A percentile compares a stretch with the other conserved stretches of the same genome.
Evolutionary conservation across 441 rosid genomes (phyloP).

Genomic region (Viola pubescens): DNA sequence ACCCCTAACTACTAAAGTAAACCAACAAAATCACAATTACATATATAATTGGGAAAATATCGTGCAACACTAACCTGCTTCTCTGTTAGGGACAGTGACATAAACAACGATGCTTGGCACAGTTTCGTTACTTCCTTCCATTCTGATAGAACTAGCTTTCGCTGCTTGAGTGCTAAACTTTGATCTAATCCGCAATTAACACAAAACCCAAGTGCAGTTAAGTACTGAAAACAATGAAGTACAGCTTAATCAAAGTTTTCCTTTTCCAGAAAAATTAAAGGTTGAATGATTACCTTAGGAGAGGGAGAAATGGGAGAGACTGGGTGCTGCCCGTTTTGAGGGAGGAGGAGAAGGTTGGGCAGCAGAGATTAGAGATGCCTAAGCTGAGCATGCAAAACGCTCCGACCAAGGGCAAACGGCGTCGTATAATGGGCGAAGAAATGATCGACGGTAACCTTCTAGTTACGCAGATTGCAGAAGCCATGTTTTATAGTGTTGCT

Average conservation of each 20-base stretch:
- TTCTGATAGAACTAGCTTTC: constrained; percentile 26
- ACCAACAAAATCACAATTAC: too few species aligned
- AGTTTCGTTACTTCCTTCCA: constrained; percentile 48
- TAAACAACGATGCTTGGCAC: constrained; percentile 78
- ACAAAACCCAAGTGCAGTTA: not conserved
- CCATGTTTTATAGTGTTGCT: too few species aligned
- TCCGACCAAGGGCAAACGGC: constrained; percentile 60
- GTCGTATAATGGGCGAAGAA: constrained; percentile 37
- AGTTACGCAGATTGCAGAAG: too few species aligned
- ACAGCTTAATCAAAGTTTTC: too few species aligned
- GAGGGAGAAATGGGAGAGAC: not conserved
- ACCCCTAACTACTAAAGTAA: too few species aligned
- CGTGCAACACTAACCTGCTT: constrained; percentile 43
- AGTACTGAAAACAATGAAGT: not conserved
- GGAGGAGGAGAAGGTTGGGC: not conserved
- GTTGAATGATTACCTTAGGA: not conserved
- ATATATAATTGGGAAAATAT: not conserved
- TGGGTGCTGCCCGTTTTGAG: constrained; percentile 3
- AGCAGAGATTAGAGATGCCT: constrained; percentile 22
- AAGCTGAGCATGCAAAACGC: constrained; percentile 63
- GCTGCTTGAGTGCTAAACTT: constrained; percentile 36
- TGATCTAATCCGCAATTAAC: constrained; percentile 31
- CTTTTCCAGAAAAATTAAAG: too few species aligned
- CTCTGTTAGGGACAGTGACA: constrained; percentile 76
- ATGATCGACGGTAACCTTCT: not conserved